A percentile compares a stretch with the other conserved stretches of the same genome.
These are phyloP conservation scores for Polyporus arcularius DNA, from an alignment of 768 basidiomycete genomes.

Conservation along the genomic window DNA sequence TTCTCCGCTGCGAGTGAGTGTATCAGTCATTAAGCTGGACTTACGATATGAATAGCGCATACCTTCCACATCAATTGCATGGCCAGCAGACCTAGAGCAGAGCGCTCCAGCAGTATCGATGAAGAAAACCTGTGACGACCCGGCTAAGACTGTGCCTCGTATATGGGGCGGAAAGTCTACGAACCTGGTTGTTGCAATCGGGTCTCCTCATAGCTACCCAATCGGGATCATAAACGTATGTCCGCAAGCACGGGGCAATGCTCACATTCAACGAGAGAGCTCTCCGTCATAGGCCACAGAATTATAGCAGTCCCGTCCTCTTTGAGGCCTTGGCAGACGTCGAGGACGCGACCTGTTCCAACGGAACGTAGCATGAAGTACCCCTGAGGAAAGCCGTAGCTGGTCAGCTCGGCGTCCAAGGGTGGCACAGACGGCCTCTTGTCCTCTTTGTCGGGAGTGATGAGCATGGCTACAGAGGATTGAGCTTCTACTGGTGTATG, in stretches of 20 bases:
- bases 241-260: background rate
- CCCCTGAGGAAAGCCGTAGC: constrained; percentile 42
- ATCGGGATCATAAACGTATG: background rate
- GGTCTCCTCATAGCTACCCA: constrained; percentile 63
- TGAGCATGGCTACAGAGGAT: constrained; percentile 1
- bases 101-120: constrained; percentile 75
- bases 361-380: constrained; percentile 65
- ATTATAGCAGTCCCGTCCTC: constrained; percentile 65
- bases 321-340: constrained; percentile 52
- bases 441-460: constrained; percentile 11
- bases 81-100: constrained; percentile 77
- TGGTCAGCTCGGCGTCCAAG: constrained; percentile 25
- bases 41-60: constrained; percentile 14
- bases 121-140: constrained; percentile 67
- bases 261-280: constrained; percentile 75
- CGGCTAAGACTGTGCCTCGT: background rate
- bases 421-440: constrained; percentile 6
- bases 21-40: background rate
- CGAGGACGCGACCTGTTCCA: constrained; percentile 54
- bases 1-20: constrained; percentile 48
- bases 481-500: background rate
- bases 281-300: constrained; percentile 75
- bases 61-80: constrained; percentile 83
- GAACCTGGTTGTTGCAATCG: constrained; percentile 72
- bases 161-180: constrained; percentile 5